A percentile compares a stretch with the other conserved stretches of the same genome.
Conservation (phyloP, 2,329 filamentous ascomycete genomes). For the Beauveria australis region DNA sequence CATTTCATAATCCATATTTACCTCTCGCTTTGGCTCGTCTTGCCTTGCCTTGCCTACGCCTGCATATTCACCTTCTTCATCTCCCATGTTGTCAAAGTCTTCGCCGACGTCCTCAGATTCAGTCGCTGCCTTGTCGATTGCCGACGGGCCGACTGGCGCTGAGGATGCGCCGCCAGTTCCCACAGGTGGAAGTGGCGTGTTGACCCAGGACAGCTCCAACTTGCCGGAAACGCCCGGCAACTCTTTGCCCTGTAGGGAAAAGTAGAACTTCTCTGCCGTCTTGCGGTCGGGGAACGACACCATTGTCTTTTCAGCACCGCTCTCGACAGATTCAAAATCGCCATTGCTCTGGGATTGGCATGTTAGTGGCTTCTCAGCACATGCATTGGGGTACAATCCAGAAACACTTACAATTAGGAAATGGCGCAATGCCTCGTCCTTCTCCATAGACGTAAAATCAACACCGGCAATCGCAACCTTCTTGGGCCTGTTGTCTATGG, state of each 20-base stretch:
- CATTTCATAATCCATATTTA: conserved; percentile 46
- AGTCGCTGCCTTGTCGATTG: conserved; percentile 11
- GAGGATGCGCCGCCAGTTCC: background rate
- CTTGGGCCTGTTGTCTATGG: conserved; percentile 68
- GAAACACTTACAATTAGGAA: conserved; percentile 56
- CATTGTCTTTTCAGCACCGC: conserved; percentile 37
- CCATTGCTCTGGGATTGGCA: conserved; percentile 45
- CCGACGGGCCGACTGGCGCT: conserved; percentile 4
- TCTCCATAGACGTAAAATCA: conserved; percentile 52
- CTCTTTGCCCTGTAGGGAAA: conserved; percentile 44
- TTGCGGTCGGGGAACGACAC: conserved; percentile 60
- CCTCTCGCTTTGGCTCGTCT: conserved; percentile 24
- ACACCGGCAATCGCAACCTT: conserved; percentile 56
- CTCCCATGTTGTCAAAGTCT: conserved; percentile 16
- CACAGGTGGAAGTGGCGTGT: conserved; percentile 19
- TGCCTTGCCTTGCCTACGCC: conserved; percentile 8
- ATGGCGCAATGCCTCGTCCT: conserved; percentile 62
- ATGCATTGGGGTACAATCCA: no score
- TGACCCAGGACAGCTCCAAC: conserved; percentile 59
- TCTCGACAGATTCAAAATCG: conserved; percentile 52
- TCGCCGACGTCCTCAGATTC: conserved; percentile 3
- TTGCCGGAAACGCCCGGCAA: conserved; percentile 55
- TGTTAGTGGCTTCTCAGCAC: background rate
- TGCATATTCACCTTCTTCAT: conserved; percentile 14
- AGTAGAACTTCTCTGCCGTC: conserved; percentile 63